Evolutionary conservation across 83 land plant species (phyloP).

Genomic region (Picea abies): DNA sequence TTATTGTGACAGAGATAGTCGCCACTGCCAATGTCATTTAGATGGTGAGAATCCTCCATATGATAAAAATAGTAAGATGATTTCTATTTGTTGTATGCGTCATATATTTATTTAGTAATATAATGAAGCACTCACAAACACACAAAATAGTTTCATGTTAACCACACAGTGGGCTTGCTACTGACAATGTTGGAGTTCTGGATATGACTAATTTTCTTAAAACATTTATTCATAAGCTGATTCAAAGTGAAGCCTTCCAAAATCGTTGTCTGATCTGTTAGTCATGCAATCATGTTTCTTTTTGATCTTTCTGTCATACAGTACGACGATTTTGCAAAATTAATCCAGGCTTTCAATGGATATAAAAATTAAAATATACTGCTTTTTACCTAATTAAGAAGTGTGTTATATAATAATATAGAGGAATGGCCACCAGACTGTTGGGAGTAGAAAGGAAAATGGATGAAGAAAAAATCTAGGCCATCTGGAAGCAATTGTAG

Average conservation of each 20-base stretch:
- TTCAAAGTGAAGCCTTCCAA: conserved; percentile 3
- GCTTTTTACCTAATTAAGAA: not conserved
- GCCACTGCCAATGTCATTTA: conserved; percentile 53
- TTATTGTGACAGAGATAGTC: conserved; percentile 56
- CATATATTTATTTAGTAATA: not conserved
- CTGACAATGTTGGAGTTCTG: no score
- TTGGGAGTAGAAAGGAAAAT: not conserved
- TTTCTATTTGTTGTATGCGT: not conserved
- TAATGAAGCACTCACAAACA: not conserved
- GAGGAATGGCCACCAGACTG: not conserved
- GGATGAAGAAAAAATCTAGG: not conserved
- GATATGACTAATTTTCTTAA: not conserved
- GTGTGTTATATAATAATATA: not conserved
- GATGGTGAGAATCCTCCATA: conserved; percentile 48
- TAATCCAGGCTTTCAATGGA: not conserved
- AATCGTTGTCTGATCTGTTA: not conserved
- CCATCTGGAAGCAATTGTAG: no score
- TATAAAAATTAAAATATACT: not conserved
- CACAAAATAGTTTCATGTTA: not conserved
- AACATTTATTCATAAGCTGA: not conserved
- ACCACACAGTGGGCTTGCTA: conserved; percentile 27
- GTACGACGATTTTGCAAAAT: not conserved
- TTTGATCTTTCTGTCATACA: not conserved
- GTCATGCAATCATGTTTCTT: not conserved
- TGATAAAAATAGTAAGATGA: not conserved